Base-by-base conservation (phyloP, 257 asterid species). In the Capsicum pubescens region DNA sequence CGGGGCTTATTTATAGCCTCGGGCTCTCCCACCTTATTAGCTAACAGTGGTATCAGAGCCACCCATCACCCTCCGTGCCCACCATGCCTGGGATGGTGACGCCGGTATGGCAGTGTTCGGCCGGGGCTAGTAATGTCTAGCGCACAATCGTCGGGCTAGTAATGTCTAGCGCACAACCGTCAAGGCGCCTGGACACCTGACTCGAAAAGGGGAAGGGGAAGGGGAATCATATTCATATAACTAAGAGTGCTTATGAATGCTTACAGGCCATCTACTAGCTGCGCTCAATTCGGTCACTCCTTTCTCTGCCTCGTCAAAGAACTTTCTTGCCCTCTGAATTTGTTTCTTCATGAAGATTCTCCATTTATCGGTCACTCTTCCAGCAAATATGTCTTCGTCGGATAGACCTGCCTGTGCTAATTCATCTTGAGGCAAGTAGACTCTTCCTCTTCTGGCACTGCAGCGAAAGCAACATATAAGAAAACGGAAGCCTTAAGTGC, bases 221-320 rank as follows among this genome's bases (percentile, higher is more conserved):
- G 32, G 26, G 0, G 26, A 52, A 76, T 48, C 81, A 52, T 52
- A 8, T 76, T 52, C 63, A 26, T 76, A 26, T 26, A 32, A 26
- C 46, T 50, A 26, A 52, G 48, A 52, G 64, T 26, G 81, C 14
- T 52, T 10, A 54, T 5, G 79, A 67, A 16, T 67, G 86, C 97
- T 93, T 90, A 95, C 99, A 3, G 99, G 99, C 98, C 97, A 97
- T 93, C 99, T 88, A 61, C 99, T 97, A 17, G 97, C 97, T 9
- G 97, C 82, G 88, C 92, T 95, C 84, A 97, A 97, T 88, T 97
- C 92, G 15, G 91, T 89, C 19, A 97, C 97, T 2, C 95, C 99
- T 21, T 82, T 86, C 91, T 97, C 98, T 2, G 99, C 97, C 85
- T 97, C 97, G 82, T 92, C 95, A 32, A 93, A 97, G 91, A 95